Evolutionary conservation across 2,329 filamentous ascomycete species (phyloP).

Genomic region (Talaromyces sp.): DNA sequence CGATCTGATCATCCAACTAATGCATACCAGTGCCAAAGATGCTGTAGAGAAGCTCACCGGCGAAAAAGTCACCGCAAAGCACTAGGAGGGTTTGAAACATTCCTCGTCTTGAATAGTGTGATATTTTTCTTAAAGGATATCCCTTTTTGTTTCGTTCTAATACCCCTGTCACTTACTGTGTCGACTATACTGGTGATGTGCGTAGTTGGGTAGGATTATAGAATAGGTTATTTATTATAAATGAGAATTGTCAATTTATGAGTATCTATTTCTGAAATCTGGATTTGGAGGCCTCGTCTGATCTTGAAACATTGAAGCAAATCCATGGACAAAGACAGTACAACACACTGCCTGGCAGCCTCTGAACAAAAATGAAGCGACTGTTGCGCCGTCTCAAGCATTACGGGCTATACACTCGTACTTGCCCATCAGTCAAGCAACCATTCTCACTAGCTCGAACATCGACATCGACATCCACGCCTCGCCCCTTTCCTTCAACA

Average conservation of each 20-base stretch:
- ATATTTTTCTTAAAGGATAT: conserved; percentile 1
- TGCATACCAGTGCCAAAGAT: conserved; percentile 59
- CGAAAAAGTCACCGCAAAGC: conserved; percentile 63
- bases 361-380: no score
- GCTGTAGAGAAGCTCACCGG: conserved; percentile 64
- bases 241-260: background rate
- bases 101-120: conserved; percentile 28
- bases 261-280: no score
- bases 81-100: conserved; percentile 52
- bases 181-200: conserved; percentile 5
- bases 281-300: background rate
- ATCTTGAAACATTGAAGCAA: background rate
- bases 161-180: conserved; percentile 9
- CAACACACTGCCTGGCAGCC: no score
- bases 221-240: conserved; percentile 2
- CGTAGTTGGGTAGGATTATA: conserved; percentile 3
- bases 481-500: no score
- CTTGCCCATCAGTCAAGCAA: no score
- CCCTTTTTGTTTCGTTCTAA: conserved; percentile 6
- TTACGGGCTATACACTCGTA: no score
- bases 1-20: conserved; percentile 28
- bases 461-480: no score
- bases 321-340: no score
- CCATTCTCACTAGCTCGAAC: no score
- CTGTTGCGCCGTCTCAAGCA: no score